These are phyloP conservation scores for Podaxis carcinomalis DNA, from an alignment of 768 basidiomycete genomes.

Conservation along the genomic window DNA sequence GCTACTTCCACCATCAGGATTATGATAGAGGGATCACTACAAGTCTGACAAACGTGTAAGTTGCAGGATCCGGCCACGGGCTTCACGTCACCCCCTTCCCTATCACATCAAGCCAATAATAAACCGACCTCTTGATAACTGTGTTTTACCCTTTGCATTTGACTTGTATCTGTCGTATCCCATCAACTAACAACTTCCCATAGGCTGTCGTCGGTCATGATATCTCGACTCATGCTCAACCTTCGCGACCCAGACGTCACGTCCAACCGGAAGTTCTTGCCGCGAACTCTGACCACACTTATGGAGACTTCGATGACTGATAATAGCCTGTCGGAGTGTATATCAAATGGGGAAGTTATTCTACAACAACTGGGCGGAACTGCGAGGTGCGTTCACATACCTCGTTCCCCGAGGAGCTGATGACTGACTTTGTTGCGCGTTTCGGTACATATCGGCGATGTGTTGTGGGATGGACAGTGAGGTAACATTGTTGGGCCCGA, in stretches of 20 bases:
- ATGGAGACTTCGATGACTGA: neutral
- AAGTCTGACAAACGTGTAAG: conserved; percentile 26
- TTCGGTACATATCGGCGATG: neutral
- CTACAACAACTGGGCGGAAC: conserved; percentile 1
- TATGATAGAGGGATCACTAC: conserved; percentile 20
- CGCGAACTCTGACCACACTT: neutral
- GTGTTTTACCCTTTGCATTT: too few species aligned
- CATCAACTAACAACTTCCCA: neutral
- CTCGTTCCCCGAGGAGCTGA: neutral
- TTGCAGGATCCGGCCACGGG: neutral
- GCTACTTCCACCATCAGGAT: conserved; percentile 10
- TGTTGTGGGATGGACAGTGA: neutral
- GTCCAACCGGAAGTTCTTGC: neutral
- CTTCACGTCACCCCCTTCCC: neutral
- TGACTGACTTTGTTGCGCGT: neutral
- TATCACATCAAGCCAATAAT: neutral
- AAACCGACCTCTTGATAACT: neutral
- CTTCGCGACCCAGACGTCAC: conserved; percentile 24
- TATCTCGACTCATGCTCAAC: conserved; percentile 29
- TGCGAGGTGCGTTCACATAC: neutral
- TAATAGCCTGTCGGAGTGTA: neutral
- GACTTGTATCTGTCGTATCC: neutral
- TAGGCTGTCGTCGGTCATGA: conserved; percentile 27
- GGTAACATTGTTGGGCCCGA: neutral
- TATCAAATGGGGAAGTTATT: neutral